phyloP scores from a whole-genome alignment of 1,139 yeast genomes.

The Candida smagusa region DNA sequence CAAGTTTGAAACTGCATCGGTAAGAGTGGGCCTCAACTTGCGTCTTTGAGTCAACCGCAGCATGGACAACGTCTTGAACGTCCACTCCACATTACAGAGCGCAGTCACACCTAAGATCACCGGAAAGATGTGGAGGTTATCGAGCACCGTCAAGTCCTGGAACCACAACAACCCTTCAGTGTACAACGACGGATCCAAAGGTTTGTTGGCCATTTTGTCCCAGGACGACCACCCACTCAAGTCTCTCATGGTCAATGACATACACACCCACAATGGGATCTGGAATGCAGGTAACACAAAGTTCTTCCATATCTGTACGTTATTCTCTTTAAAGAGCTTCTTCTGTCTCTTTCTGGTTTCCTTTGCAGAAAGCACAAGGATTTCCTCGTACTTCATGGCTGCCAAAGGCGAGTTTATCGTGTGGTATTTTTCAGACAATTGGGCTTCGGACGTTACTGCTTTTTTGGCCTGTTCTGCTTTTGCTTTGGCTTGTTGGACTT shows the following conservation, averaged over 20 bases:
- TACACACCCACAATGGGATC: conserved; percentile 82
- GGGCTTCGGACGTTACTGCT: conserved; percentile 2
- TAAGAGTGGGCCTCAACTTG: conserved; percentile 54
- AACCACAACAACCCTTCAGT: conserved; percentile 62
- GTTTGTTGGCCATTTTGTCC: conserved; percentile 42
- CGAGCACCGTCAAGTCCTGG: conserved; percentile 55
- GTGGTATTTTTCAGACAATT: conserved; percentile 11
- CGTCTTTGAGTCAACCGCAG: conserved; percentile 34
- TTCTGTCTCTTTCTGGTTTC: conserved; percentile 77
- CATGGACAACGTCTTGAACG: conserved; percentile 51
- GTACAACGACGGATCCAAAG: conserved; percentile 53
- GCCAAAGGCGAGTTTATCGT: conserved; percentile 31
- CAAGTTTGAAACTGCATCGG: conserved; percentile 59
- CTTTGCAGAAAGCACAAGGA: conserved; percentile 66
- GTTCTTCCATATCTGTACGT: conserved; percentile 81
- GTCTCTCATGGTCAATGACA: conserved; percentile 73
- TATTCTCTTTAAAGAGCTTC: conserved; percentile 57
- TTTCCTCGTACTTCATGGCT: conserved; percentile 71
- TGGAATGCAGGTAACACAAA: conserved; percentile 72
- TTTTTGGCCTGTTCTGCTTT: conserved; percentile 20
- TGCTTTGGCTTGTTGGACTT: conserved; percentile 37
- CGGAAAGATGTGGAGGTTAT: conserved; percentile 67
- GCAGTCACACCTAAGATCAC: conserved; percentile 66
- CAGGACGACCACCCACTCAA: conserved; percentile 70
- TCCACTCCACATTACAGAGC: conserved; percentile 78